Evolutionary conservation across 345 rosid species (phyloP).

Genomic region (Aurinia saxatilis): DNA sequence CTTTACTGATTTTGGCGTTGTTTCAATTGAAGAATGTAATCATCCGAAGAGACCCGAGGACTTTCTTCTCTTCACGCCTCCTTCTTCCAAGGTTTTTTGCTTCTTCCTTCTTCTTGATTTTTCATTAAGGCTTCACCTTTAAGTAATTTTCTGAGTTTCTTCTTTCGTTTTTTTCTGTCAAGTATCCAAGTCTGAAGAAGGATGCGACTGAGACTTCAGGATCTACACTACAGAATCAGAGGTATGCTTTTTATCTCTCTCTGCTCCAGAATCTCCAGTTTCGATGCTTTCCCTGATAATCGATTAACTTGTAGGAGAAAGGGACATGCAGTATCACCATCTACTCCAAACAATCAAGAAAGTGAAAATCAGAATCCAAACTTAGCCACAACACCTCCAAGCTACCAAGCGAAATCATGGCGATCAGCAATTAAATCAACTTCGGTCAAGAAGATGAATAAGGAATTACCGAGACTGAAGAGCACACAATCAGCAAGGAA

Average conservation of each 20-base stretch:
- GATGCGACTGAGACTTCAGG: neutral
- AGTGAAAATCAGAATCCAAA: constrained; percentile 68
- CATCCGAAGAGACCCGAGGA: constrained; percentile 84
- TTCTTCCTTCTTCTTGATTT: constrained; percentile 11
- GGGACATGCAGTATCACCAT: constrained; percentile 40
- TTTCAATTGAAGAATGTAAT: constrained; percentile 51
- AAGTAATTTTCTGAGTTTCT: neutral
- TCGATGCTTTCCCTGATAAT: neutral
- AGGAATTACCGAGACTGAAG: constrained; percentile 48
- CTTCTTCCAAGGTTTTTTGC: constrained; percentile 24
- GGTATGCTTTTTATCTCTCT: constrained; percentile 7
- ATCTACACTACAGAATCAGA: constrained; percentile 15
- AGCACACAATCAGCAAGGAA: constrained; percentile 75
- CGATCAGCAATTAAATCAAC: constrained; percentile 50
- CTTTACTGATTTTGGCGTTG: neutral
- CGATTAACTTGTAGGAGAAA: constrained; percentile 38
- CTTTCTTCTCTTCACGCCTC: constrained; percentile 49
- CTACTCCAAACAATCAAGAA: constrained; percentile 35
- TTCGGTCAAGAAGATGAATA: constrained; percentile 46
- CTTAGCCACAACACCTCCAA: constrained; percentile 37
- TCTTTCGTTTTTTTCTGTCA: neutral
- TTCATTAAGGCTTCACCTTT: neutral
- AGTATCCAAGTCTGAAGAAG: constrained; percentile 3
- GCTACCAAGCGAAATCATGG: constrained; percentile 37
- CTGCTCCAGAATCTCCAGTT: neutral